A percentile compares a stretch with the other conserved stretches of the same genome.
These are phyloP conservation scores for Sporisorium scitamineum DNA, from an alignment of 1,284 basidiomycete species.

Conservation along the genomic window DNA sequence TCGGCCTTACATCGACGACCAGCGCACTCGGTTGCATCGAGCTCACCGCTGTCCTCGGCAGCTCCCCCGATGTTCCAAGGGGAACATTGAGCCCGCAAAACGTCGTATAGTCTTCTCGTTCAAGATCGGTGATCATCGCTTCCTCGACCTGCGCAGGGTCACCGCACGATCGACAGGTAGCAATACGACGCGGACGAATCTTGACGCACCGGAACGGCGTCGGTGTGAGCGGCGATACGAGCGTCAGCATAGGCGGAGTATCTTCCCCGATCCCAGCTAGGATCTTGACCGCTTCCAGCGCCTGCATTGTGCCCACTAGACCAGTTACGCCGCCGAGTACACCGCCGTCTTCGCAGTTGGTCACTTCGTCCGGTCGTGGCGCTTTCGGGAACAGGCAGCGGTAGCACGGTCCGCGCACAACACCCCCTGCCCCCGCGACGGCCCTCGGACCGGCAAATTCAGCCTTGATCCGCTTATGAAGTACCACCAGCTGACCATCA, in stretches of 20 bases:
- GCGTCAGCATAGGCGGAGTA: constrained; percentile 74
- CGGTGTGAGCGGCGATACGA: constrained; percentile 79
- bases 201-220: constrained; percentile 86
- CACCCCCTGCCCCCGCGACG: neutral
- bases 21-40: constrained; percentile 69
- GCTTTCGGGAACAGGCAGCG: constrained; percentile 85
- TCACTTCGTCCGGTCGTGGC: constrained; percentile 63
- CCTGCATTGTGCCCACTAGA: constrained; percentile 90
- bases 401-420: constrained; percentile 83
- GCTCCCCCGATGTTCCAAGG: constrained; percentile 69
- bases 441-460: constrained; percentile 30
- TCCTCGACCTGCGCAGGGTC: constrained; percentile 41
- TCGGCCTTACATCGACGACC: constrained; percentile 85
- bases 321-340: constrained; percentile 91
- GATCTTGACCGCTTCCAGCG: constrained; percentile 84
- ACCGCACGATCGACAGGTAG: constrained; percentile 61
- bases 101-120: constrained; percentile 57
- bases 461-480: constrained; percentile 51
- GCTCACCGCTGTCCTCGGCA: constrained; percentile 73
- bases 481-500: constrained; percentile 81
- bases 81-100: constrained; percentile 57
- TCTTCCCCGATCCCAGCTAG: constrained; percentile 58
- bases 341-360: constrained; percentile 87
- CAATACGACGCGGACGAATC: constrained; percentile 73
- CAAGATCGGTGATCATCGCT: constrained; percentile 50